Base-by-base conservation (phyloP, 106 monocot genomes). In the Hemerocallis citrina region DNA sequence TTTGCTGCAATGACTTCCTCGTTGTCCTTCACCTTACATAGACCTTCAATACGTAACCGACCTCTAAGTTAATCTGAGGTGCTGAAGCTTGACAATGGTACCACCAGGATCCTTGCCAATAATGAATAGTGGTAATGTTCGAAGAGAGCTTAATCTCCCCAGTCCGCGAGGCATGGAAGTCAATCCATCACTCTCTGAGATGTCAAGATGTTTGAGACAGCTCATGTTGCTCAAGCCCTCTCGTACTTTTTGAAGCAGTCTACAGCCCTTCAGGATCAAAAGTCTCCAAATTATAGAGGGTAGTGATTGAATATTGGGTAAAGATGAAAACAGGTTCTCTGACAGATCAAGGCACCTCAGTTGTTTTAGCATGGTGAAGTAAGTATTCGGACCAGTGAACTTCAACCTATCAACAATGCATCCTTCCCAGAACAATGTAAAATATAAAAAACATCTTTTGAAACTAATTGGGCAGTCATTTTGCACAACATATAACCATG, bases 331-430 rank as follows among this genome's bases (percentile, higher is more conserved):
- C 13, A 10, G 3, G 2, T 19, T 59, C 2, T 5, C 1, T 37
- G 59, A 59, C 6, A 59, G 38, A 13, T 59, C 59, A 40, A 59
- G 59, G 23, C 20, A 24, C 38, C 59, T 36, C 37, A 59, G 59
- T 23, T 59, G 39, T 23, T 39, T 59, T 24, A 59, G 40, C 25
- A 13, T 31, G 16, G 24, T 13, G 12, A 59, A 39, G 10, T 12
- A 3, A 25, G 10, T 11, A 15, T 37, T n/a, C n/a, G n/a, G n/a
- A n/a, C n/a, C n/a, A n/a, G n/a, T 15, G 14, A 43, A 4, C 16
- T 43, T 43, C 6, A n/a, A n/a, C n/a, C n/a, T n/a, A n/a, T n/a
- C 16, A 43, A 43, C 2, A 2, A 4, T 2, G 42, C 2, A 43
- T 2, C 16, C 14, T 43, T 15, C 2, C 2, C 14, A 15, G 11